Percentiles rank a stretch among this genome's conserved stretches.
Conservation (phyloP, 2,329 filamentous ascomycete genomes). For the Stachybotrys chartarum region DNA sequence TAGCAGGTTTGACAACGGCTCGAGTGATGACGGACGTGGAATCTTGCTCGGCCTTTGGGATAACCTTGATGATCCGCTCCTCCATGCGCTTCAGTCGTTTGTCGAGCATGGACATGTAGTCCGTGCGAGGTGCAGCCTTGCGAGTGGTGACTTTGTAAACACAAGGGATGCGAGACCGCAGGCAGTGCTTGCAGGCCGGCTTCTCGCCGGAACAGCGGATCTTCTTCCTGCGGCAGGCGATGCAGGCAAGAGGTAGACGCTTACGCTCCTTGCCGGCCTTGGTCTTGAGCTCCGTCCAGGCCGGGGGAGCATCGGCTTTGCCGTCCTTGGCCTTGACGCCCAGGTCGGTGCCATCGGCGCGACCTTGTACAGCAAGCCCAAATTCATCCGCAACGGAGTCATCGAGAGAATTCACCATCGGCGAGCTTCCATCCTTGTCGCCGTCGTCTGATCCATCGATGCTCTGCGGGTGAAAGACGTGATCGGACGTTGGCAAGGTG, state of each 20-base stretch:
- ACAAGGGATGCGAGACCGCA: conserved; percentile 86
- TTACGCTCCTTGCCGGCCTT: conserved; percentile 96
- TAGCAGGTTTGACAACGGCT: conserved; percentile 76
- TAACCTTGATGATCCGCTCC: conserved; percentile 90
- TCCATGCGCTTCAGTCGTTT: conserved; percentile 96
- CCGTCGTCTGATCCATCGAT: conserved; percentile 38
- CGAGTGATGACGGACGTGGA: conserved; percentile 61
- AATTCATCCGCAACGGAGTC: conserved; percentile 53
- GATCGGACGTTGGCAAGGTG: not conserved
- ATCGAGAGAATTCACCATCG: conserved; percentile 40
- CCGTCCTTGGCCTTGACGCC: conserved; percentile 48
- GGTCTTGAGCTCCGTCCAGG: conserved; percentile 79
- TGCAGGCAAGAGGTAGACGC: conserved; percentile 84
- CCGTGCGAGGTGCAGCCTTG: conserved; percentile 88
- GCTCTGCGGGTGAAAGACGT: conserved; percentile 5
- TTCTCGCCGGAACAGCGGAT: conserved; percentile 97
- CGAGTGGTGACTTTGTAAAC: conserved; percentile 96
- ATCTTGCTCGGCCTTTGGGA: conserved; percentile 78
- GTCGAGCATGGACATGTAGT: conserved; percentile 99
- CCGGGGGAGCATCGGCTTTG: conserved; percentile 51
- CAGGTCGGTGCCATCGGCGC: conserved; percentile 46
- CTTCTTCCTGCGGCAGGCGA: conserved; percentile 93
- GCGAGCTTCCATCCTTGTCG: conserved; percentile 34
- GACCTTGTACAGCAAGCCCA: conserved; percentile 37
- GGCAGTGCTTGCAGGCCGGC: conserved; percentile 92